Conservation (phyloP, 495 filamentous ascomycete genomes). For the Penicillium alfredii region DNA sequence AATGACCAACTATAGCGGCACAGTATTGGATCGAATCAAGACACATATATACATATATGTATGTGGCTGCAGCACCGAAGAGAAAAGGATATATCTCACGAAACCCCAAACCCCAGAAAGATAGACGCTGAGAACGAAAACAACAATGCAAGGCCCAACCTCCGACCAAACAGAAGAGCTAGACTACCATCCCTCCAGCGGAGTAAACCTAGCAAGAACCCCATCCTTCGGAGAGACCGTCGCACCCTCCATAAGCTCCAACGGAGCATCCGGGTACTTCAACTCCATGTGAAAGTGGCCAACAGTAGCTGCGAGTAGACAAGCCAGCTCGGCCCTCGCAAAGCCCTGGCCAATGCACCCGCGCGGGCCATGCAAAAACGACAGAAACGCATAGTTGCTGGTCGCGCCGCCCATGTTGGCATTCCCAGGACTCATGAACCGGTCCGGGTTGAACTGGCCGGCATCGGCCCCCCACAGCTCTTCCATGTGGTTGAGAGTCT, state of each 20-base stretch:
- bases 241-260: constrained; percentile 53
- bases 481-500: constrained; percentile 62
- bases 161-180: not conserved
- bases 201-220: constrained; percentile 52
- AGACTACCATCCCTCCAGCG: constrained; percentile 62
- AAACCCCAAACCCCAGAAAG: too few species aligned
- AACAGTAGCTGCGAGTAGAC: constrained; percentile 67
- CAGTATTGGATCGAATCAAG: too few species aligned
- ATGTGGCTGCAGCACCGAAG: too few species aligned
- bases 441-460: constrained; percentile 71
- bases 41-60: too few species aligned
- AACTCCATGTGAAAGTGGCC: constrained; percentile 64
- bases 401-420: constrained; percentile 49
- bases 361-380: constrained; percentile 77
- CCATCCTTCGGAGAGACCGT: constrained; percentile 62
- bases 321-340: constrained; percentile 77
- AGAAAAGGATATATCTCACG: too few species aligned
- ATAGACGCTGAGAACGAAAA: too few species aligned
- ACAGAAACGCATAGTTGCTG: constrained; percentile 69
- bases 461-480: constrained; percentile 82
- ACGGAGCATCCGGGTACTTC: constrained; percentile 50
- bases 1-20: too few species aligned
- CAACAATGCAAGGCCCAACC: too few species aligned
- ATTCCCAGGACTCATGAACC: constrained; percentile 58
- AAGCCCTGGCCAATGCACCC: constrained; percentile 80